phyloP scores from a whole-genome alignment of 75 land plant species.

The Pinus taeda region DNA sequence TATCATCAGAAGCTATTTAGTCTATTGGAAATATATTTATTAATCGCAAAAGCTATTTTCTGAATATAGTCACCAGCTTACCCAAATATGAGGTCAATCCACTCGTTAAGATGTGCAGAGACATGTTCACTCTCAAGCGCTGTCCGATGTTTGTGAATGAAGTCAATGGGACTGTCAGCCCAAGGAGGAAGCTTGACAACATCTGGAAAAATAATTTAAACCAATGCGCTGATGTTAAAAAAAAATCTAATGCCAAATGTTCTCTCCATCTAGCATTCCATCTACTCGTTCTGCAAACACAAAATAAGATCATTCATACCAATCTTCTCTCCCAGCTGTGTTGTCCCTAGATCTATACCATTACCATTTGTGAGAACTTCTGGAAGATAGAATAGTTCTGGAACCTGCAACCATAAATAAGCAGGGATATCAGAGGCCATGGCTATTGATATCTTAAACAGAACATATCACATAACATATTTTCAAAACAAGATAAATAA shows the following conservation, averaged over 20 bases:
- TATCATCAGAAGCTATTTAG: background rate
- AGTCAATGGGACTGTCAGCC: constrained; percentile 87
- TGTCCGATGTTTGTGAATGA: constrained; percentile 91
- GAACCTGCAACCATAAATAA: constrained; percentile 59
- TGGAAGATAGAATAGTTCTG: constrained; percentile 95
- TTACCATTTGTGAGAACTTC: constrained; percentile 79
- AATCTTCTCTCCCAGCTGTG: constrained; percentile 77
- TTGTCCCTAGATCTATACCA: constrained; percentile 75
- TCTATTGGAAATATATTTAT: background rate
- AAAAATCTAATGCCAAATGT: background rate
- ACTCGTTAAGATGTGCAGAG: constrained; percentile 90
- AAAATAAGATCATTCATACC: constrained; percentile 42
- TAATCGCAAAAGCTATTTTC: background rate
- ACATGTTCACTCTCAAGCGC: constrained; percentile 99
- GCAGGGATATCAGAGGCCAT: background rate
- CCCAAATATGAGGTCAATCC: constrained; percentile 99
- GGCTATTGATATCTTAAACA: background rate
- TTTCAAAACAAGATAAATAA: background rate
- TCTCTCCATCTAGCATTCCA: background rate
- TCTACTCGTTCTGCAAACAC: background rate
- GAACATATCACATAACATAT: background rate
- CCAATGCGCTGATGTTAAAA: too few species aligned
- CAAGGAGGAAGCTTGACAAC: constrained; percentile 93
- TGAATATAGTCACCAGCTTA: constrained; percentile 18
- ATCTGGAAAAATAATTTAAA: constrained; percentile 34